Conservation (phyloP, 192 early-diverging fungal species). For the Umbelopsis sp. region DNA sequence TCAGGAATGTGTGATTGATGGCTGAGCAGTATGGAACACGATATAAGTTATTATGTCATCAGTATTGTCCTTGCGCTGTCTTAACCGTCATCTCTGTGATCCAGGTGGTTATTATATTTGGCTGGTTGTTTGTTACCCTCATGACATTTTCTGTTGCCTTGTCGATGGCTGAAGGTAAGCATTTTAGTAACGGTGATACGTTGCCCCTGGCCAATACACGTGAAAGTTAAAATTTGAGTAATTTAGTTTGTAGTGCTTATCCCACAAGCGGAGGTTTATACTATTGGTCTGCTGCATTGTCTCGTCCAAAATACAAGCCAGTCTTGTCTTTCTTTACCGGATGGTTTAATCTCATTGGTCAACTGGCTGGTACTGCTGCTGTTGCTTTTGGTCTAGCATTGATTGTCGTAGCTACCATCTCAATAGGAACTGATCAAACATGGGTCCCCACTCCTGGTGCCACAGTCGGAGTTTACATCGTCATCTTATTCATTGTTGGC, state of each 20-base stretch:
- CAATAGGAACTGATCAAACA: constrained; percentile 10
- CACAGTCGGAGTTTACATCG: constrained; percentile 45
- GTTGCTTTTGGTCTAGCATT: constrained; percentile 42
- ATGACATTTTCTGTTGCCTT: constrained; percentile 44
- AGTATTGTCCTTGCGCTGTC: not conserved
- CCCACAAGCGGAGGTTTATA: constrained; percentile 20
- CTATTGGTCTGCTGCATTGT: constrained; percentile 22
- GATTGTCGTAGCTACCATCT: constrained; percentile 32
- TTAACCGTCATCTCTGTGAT: not conserved
- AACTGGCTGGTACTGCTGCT: constrained; percentile 43
- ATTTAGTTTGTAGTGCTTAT: constrained; percentile 11
- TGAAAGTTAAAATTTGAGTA: not conserved
- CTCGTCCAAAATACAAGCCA: constrained; percentile 41
- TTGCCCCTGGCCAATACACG: not conserved
- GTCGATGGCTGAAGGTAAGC: constrained; percentile 47
- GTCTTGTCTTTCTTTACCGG: constrained; percentile 45
- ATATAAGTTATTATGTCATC: constrained; percentile 9
- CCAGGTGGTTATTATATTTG: constrained; percentile 17
- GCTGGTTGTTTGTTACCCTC: constrained; percentile 36
- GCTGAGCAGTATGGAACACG: not conserved
- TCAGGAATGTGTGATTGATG: not conserved
- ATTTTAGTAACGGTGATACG: not conserved
- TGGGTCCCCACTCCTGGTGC: constrained; percentile 31
- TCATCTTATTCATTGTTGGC: constrained; percentile 42
- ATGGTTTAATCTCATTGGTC: constrained; percentile 48